Evolutionary conservation across 2,329 filamentous ascomycete genomes (phyloP).

Genomic region (Saccharata proteae): DNA sequence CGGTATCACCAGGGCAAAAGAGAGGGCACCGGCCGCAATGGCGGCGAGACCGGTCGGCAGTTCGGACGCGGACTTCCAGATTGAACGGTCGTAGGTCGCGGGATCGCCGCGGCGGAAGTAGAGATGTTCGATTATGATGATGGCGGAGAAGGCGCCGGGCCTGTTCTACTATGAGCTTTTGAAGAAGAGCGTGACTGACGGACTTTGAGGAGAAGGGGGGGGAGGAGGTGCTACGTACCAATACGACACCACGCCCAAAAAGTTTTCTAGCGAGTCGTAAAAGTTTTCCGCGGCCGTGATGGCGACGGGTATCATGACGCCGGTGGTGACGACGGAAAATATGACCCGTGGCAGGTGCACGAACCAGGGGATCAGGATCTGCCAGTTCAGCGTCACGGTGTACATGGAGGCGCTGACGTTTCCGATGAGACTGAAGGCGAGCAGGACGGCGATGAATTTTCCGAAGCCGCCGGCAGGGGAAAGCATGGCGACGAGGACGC

Average conservation of each 20-base stretch:
- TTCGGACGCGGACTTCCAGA: conserved; percentile 27
- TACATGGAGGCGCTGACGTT: conserved; percentile 51
- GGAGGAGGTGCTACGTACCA: conserved; percentile 12
- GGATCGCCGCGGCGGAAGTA: conserved; percentile 23
- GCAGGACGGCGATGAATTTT: conserved; percentile 48
- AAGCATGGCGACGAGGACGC: conserved; percentile 49
- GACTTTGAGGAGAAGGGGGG: too few relatives aligned
- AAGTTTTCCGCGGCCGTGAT: conserved; percentile 45
- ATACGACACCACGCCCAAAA: conserved; percentile 23
- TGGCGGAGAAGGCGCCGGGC: conserved; percentile 20
- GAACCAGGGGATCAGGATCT: conserved; percentile 37
- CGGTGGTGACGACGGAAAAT: conserved; percentile 40
- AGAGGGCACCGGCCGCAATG: conserved; percentile 23
- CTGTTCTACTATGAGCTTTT: too few relatives aligned
- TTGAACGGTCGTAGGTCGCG: conserved; percentile 24
- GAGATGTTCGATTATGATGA: conserved; percentile 25
- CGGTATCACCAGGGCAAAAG: conserved; percentile 41
- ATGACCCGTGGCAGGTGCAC: conserved; percentile 1
- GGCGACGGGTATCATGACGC: conserved; percentile 47
- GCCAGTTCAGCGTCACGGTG: conserved; percentile 52
- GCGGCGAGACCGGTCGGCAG: conserved; percentile 31
- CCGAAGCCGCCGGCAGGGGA: conserved; percentile 47
- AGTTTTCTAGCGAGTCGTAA: conserved; percentile 40
- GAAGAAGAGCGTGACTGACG: not conserved
- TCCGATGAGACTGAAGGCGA: conserved; percentile 41